Evolutionary conservation across 768 basidiomycete species (phyloP).

Genomic region (Boletus rubropictus): DNA sequence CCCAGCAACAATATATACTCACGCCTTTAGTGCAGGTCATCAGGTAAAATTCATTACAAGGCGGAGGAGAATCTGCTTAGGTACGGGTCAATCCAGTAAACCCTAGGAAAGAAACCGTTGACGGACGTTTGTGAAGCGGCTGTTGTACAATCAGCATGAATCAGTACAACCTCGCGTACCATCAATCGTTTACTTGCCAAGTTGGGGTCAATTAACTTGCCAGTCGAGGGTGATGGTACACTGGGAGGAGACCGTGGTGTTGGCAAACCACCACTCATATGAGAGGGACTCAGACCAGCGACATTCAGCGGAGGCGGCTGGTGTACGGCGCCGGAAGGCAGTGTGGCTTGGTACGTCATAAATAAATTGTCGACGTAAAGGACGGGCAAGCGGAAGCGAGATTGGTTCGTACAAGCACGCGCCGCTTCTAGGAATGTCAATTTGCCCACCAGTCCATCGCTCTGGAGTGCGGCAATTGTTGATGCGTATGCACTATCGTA

Average conservation of each 20-base stretch:
- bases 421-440: conserved; percentile 55
- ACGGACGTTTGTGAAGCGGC: conserved; percentile 76
- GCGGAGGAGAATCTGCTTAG: conserved; percentile 66
- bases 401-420: conserved; percentile 37
- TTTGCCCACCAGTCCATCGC: conserved; percentile 60
- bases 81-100: conserved; percentile 3
- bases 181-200: conserved; percentile 40
- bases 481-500: conserved; percentile 50
- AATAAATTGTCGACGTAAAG: conserved; percentile 50
- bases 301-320: conserved; percentile 46
- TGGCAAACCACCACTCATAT: conserved; percentile 56
- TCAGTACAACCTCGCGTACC: conserved; percentile 5
- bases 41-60: conserved; percentile 80
- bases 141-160: conserved; percentile 23
- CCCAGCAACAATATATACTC: conserved; percentile 16
- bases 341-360: conserved; percentile 28
- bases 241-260: conserved; percentile 60
- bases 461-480: conserved; percentile 52
- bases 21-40: conserved; percentile 81
- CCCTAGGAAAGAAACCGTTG: conserved; percentile 3
- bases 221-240: conserved; percentile 22
- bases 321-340: conserved; percentile 26
- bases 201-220: conserved; percentile 52
- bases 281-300: conserved; percentile 34
- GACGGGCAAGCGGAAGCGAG: conserved; percentile 47